Evolutionary conservation across 2,329 filamentous ascomycete genomes (phyloP), one percentile per base, ranked within the genome.

Genomic region (Cyclaneusma minus): DNA sequence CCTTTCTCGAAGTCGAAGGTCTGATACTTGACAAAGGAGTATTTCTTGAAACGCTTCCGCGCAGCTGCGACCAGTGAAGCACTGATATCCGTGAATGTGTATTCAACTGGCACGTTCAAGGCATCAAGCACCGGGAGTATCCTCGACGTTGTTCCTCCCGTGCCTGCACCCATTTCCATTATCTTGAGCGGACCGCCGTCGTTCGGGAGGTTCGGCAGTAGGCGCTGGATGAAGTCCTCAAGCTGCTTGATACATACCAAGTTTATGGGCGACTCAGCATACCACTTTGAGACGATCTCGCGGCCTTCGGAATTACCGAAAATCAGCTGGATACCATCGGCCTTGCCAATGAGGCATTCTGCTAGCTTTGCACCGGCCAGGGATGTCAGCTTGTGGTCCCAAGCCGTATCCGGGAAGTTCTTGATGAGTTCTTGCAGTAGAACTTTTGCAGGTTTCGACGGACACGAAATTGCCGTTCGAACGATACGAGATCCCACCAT

Each of bases 41-140:
- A 22, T 10, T 21, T 7, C 13, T 32, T 25, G 13, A 28, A 29
- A 16, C 23, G 7, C 23, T 29, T 32, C 7, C 29, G 10, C 5
- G 38, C 40, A 4, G 29, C 27, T 4, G 31, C 35, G 5, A 44
- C 35, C 6, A 45, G 21, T 7, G 35, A 34, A 7, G 28, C 16
- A 0, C 54, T 51, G 6, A 59, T 23, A 16, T 59, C 55, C 3
- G 54, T 57, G 31, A 56, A 52, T 1, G 49, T 53, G 28, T 58
- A 57, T 4, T 40, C 28, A 10, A 56, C 32, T 0, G 33, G 30
- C 2, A 49, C 22, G 7, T 35, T 38, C 0, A 23, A 21, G 0
- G 10, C 12, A 1, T 23, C 28, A 3, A 59, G 37, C 1, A 31
- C 20, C 0, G 42, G 31, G 0, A 51, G 28, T 3, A 58, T 15